These are phyloP conservation scores for Acanthamoeba lenticulata DNA, from an alignment of 208 protist genomes.

Conservation along the genomic window DNA sequence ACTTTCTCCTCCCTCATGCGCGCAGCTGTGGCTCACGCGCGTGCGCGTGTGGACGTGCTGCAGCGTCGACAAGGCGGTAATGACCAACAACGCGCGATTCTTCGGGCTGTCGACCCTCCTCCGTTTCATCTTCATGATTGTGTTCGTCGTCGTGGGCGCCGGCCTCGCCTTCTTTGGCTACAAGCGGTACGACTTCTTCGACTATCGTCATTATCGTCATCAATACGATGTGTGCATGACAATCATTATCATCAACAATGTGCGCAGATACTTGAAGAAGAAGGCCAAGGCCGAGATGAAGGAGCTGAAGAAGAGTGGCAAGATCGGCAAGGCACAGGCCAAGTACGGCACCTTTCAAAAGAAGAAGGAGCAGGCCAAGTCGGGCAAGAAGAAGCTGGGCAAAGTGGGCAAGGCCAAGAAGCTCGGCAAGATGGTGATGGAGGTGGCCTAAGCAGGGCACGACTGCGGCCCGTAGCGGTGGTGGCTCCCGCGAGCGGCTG, in stretches of 20 bases:
- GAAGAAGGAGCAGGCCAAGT: background rate
- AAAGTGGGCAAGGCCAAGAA: background rate
- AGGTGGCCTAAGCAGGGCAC: background rate
- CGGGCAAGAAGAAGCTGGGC: background rate
- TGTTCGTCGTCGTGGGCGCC: background rate
- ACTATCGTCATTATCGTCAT: too few species aligned
- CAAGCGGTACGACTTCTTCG: background rate
- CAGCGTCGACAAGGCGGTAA: background rate
- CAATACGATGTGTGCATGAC: too few species aligned
- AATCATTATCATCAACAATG: too few species aligned
- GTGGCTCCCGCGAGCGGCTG: too few species aligned
- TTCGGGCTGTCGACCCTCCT: background rate
- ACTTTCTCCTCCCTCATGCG: background rate
- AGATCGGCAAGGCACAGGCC: background rate
- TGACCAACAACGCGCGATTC: background rate
- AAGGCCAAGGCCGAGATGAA: background rate
- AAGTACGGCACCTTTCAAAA: constrained; percentile 8
- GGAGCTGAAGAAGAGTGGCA: constrained; percentile 1
- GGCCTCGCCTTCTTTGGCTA: background rate
- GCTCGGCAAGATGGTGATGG: background rate
- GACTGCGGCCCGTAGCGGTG: too few species aligned
- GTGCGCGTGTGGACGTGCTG: background rate
- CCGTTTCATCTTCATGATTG: background rate
- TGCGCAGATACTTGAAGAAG: background rate
- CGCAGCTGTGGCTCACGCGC: background rate